phyloP scores from a whole-genome alignment of 495 filamentous ascomycete genomes.

The Penicillium antarcticum region DNA sequence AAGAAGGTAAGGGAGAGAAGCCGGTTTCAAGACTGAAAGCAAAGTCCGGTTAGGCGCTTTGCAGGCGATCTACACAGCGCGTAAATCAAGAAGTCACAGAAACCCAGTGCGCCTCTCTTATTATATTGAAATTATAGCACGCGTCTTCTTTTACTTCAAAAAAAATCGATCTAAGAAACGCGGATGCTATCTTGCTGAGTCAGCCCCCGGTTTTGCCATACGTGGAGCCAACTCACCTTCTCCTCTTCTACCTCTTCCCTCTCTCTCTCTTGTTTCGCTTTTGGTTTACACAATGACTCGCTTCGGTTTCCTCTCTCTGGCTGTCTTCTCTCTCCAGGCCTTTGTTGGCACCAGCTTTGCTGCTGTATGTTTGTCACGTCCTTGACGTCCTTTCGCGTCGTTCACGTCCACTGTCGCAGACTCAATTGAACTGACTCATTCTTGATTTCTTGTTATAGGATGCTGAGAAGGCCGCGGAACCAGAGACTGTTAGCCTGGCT shows the following conservation, averaged over 20 bases:
- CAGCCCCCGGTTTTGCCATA: constrained; percentile 10
- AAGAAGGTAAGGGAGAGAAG: constrained; percentile 6
- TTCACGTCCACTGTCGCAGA: not conserved
- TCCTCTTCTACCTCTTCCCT: constrained; percentile 9
- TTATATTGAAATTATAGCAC: constrained; percentile 3
- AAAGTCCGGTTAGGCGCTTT: constrained; percentile 3
- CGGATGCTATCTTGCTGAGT: constrained; percentile 5
- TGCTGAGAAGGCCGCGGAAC: constrained; percentile 46
- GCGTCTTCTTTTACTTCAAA: constrained; percentile 1
- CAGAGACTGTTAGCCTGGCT: constrained; percentile 58
- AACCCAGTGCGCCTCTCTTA: not conserved
- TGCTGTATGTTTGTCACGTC: constrained; percentile 50
- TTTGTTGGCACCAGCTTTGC: constrained; percentile 58
- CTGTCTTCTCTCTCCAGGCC: constrained; percentile 66
- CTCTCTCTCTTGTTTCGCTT: constrained; percentile 16
- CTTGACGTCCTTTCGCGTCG: constrained; percentile 1
- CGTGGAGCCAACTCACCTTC: constrained; percentile 18
- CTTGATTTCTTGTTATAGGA: constrained; percentile 24
- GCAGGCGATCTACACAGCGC: constrained; percentile 5
- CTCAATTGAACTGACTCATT: constrained; percentile 27
- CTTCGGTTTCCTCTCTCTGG: constrained; percentile 67
- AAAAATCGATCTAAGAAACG: constrained; percentile 10
- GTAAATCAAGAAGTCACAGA: not conserved
- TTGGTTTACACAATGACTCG: constrained; percentile 60
- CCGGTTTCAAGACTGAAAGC: constrained; percentile 4